Base-by-base conservation (phyloP, 371 early-diverging fungal species). In the Mortierella sp. region DNA sequence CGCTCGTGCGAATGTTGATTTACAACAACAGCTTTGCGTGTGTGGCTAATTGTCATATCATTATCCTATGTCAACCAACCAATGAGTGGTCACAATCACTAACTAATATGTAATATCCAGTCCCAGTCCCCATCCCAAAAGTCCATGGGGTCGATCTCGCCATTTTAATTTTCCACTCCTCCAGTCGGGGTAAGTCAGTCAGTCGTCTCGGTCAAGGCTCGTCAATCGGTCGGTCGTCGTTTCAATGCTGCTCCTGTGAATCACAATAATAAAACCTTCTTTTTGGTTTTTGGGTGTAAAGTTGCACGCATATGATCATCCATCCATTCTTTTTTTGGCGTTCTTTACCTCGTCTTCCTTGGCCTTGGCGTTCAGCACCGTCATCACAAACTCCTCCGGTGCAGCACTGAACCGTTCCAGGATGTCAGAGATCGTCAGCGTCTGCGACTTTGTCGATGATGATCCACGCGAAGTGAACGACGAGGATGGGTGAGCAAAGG, bases 341-440 rank as follows among this genome's bases (percentile, higher is more conserved):
- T 21, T 51, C 51, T 29, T 55, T 81, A 85, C 85, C 85, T 85
- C 85, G 49, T 85, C 85, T 41, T 85, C 85, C 71, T 85, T 85
- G 38, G 85, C 81, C 38, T 85, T 85, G 72, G 85, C 85, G 49
- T 85, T 85, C 41, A 85, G 63, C 63, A 85, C 78, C 4, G 82
- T 75, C 14, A 85, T 77, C 43, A 85, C 72, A 56, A 85, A 81
- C 49, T 85, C 85, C 32, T 81, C 76, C 46, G 77, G 72, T n/a
- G 82, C 77, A 75, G 81, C 82, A 35, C 76, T 81, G 54, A 81
- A 85, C 11, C 85, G 75, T 11, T 85, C 85, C 49, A 85, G 72
- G 68, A 85, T 85, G 48, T 85, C 85, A 2, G 85, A 68, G 14
- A 85, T 79, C 24, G 82, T 72, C 55, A 85, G 38, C 21, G 70